Percentiles rank a stretch among this genome's conserved stretches.
phyloP scores from a whole-genome alignment of 208 protist species.

The Crithidia acanthocephali region DNA sequence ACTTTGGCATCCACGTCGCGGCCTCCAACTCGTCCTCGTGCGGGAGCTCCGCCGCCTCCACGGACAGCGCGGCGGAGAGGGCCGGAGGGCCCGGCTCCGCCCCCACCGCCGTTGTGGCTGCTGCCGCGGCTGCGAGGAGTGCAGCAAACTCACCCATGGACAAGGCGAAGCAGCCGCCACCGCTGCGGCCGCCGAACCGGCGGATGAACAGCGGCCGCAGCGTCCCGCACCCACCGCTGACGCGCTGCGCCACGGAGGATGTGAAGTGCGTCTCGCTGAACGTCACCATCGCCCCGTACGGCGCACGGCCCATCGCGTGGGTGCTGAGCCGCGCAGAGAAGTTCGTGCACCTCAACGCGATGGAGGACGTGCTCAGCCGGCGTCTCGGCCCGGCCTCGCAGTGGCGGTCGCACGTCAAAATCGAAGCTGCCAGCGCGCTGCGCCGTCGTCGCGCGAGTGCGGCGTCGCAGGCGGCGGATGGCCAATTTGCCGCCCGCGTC shows the following conservation, averaged over 20 bases:
- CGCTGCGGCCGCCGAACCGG: slow-evolving; percentile 17
- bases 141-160: not conserved
- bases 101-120: not conserved
- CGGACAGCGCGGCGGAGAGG: not conserved
- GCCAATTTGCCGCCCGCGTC: not conserved
- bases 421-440: not conserved
- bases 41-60: slow-evolving; percentile 15
- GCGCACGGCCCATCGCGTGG: slow-evolving; percentile 58
- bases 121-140: not conserved
- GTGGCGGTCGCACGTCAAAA: slow-evolving; percentile 27
- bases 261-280: slow-evolving; percentile 11
- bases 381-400: slow-evolving; percentile 16
- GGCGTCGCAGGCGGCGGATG: slow-evolving; percentile 1
- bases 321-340: slow-evolving; percentile 31
- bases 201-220: slow-evolving; percentile 1
- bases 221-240: slow-evolving; percentile 4
- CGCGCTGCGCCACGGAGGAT: slow-evolving; percentile 16
- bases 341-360: slow-evolving; percentile 1
- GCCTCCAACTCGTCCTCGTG: not conserved
- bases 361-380: slow-evolving; percentile 19
- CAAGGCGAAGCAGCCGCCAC: slow-evolving; percentile 14
- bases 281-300: slow-evolving; percentile 47
- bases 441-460: slow-evolving; percentile 1
- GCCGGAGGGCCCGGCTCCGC: not conserved
- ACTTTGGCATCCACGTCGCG: slow-evolving; percentile 6